These are phyloP conservation scores for Claviceps sp. DNA, from an alignment of 2,329 filamentous ascomycete species.

Conservation along the genomic window DNA sequence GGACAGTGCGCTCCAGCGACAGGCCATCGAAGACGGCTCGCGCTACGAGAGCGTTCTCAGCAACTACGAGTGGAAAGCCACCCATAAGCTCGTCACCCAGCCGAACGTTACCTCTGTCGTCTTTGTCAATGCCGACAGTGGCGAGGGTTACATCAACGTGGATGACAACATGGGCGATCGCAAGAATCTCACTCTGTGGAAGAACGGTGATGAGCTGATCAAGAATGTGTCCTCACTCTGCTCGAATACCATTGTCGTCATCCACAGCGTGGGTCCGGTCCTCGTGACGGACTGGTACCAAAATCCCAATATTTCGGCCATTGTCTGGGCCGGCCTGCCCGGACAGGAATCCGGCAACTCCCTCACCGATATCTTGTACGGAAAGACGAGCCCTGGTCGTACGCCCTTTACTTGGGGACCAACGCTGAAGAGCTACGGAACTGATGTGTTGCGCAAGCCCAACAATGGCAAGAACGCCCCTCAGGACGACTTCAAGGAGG, in stretches of 20 bases:
- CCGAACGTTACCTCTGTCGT: slow-evolving; percentile 63
- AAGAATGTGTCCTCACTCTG: slow-evolving; percentile 63
- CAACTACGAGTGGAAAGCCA: slow-evolving; percentile 49
- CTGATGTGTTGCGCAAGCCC: slow-evolving; percentile 50
- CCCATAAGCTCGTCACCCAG: slow-evolving; percentile 45
- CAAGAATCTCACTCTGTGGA: slow-evolving; percentile 86
- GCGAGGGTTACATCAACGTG: slow-evolving; percentile 74
- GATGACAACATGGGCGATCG: slow-evolving; percentile 80
- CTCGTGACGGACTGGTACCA: slow-evolving; percentile 62
- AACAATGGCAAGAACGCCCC: slow-evolving; percentile 55
- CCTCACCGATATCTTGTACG: slow-evolving; percentile 73
- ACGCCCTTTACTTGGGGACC: slow-evolving; percentile 70
- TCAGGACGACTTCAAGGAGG: slow-evolving; percentile 63
- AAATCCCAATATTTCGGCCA: slow-evolving; percentile 68
- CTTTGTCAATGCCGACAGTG: slow-evolving; percentile 77
- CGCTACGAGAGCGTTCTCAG: slow-evolving; percentile 53
- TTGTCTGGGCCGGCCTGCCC: slow-evolving; percentile 69
- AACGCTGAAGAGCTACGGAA: slow-evolving; percentile 53
- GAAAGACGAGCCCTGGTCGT: slow-evolving; percentile 64
- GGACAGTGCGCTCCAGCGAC: slow-evolving; percentile 52
- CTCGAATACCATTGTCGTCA: slow-evolving; percentile 83
- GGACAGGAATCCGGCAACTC: slow-evolving; percentile 75
- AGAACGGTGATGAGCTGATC: slow-evolving; percentile 66
- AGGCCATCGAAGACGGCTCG: slow-evolving; percentile 45
- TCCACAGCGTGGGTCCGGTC: slow-evolving; percentile 75